Evolutionary conservation across 192 early-diverging fungal genomes (phyloP), one percentile per base, ranked within the genome.

Genomic region (Blastocladiella britannica): DNA sequence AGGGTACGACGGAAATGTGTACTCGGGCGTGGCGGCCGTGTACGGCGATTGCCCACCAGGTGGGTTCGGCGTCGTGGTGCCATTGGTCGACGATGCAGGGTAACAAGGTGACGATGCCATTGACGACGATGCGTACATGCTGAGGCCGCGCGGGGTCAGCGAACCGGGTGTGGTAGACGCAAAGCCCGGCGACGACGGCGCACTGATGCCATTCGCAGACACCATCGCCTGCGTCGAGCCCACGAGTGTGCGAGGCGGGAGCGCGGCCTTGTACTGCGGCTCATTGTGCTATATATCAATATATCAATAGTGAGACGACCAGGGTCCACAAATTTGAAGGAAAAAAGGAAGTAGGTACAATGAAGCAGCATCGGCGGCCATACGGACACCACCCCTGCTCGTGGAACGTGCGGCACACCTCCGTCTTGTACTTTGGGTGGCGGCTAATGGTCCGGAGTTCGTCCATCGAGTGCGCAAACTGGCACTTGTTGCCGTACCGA

Each of bases 371-470:
- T 29, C 93, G 87, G 60, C 82, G 82, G 25, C 90, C 89, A 65
- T 93, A 97, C 4, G 84, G 85, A 66, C 93, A 97, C 25, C 80
- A 82, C 22, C 93, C 91, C 2, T 81, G 80, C 53, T 82, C 76
- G 72, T 78, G 83, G 71, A 83, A 97, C 28, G 88, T 91, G 51
- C 80, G 86, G 71, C 93, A 97, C 29, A 92, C 74, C 60, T 91
- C 86, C 4, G 89, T 94, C 72, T 94, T 93, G 73, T 97, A 97
- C 56, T 84, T 88, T 43, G 84, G 86, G 63, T 97, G 91, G 28
- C 91, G 76, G 54, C 79, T 72, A 18, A 94, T 79, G 37, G 71
- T 64, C 18, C 88, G 76, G 29, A 93, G 76, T 70, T 97, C 93
- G 30, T 59, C 58, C 31, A 58, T 43, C 15, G 83, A 82, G 57